phyloP scores from a whole-genome alignment of 2,329 filamentous ascomycete genomes.

The Colletotrichum sp. region DNA sequence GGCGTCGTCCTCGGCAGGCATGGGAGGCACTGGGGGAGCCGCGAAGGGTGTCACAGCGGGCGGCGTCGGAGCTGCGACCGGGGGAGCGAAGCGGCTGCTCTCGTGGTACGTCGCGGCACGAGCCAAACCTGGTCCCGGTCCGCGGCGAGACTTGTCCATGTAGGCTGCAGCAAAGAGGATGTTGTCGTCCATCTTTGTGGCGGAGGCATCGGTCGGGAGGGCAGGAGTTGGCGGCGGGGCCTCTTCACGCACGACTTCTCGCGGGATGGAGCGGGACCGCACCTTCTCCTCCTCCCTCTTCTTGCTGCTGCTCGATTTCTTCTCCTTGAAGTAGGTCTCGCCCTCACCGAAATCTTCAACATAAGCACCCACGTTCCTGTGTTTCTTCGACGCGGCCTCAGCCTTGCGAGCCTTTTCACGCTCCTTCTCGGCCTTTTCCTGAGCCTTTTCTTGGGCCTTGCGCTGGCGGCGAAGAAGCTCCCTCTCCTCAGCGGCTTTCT shows the following conservation, averaged over 20 bases:
- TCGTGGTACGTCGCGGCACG: conserved; percentile 12
- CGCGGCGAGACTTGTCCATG: conserved; percentile 17
- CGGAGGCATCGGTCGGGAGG: background rate
- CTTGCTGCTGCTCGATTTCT: conserved; percentile 39
- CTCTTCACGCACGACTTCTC: conserved; percentile 1
- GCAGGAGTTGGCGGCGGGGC: background rate
- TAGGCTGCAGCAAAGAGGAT: conserved; percentile 20
- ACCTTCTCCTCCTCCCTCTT: conserved; percentile 36
- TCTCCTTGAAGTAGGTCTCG: conserved; percentile 32
- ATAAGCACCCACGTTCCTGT: conserved; percentile 31
- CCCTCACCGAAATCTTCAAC: conserved; percentile 40
- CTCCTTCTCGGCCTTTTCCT: conserved; percentile 38
- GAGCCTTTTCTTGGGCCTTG: conserved; percentile 35
- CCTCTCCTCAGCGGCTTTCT: conserved; percentile 34
- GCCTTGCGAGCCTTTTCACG: conserved; percentile 42
- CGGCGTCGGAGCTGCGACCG: conserved; percentile 13
- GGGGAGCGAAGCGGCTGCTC: background rate
- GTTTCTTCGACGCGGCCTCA: conserved; percentile 28
- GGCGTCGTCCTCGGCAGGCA: conserved; percentile 15
- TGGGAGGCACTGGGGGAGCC: conserved; percentile 1
- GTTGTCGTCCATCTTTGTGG: background rate
- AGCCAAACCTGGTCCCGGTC: background rate
- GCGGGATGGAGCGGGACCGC: conserved; percentile 11
- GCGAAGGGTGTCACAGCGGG: background rate
- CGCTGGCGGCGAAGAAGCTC: conserved; percentile 38